Evolutionary conservation across 306 rosid genomes (phyloP), one percentile per base, ranked within the genome.

Genomic region (Abrus pulchellus): DNA sequence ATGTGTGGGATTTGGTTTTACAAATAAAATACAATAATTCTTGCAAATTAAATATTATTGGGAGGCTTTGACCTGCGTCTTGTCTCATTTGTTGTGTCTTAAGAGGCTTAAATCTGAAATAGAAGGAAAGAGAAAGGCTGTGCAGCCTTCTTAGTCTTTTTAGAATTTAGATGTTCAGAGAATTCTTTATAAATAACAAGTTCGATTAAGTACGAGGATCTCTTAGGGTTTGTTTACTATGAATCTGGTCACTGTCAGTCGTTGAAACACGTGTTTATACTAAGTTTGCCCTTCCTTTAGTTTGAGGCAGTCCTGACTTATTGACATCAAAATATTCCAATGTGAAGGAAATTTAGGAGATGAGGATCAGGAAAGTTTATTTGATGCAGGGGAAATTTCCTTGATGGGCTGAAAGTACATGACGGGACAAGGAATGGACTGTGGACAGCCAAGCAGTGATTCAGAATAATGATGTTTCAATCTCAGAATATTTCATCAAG

Each of bases 311-410:
- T 72, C 56, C 6, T 61, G 41, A 49, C 66, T 43, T 72, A 27
- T 57, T 50, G 68, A 45, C 54, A 50, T 60, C 6, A 12, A 56
- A 74, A 68, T 79, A 65, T 65, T 45, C 33, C 28, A 14, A 73
- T 66, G 45, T 20, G 40, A 40, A 20, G 20, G 20, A 20, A 60
- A 53, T 48, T 50, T 66, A 66, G 87, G 61, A 55, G 75, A 54
- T 41, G 74, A 59, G 54, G 67, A 45, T 83, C 29, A 56, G 60
- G 59, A 55, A 73, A 73, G 79, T 76, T 52, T 69, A 48, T 41
- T 11, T 54, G 47, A 38, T 61, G 61, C 74, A 56, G 52, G 60
- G 60, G 29, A 8, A 68, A 14, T 61, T 47, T 56, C 45, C 9
- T 40, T 79, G 47, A 10, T 59, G 45, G 48, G 68, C n/a, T 55